A percentile compares a stretch with the other conserved stretches of the same genome.
Evolutionary conservation across 805 yeast species (phyloP).

Genomic region (Torulaspora franciscae): DNA sequence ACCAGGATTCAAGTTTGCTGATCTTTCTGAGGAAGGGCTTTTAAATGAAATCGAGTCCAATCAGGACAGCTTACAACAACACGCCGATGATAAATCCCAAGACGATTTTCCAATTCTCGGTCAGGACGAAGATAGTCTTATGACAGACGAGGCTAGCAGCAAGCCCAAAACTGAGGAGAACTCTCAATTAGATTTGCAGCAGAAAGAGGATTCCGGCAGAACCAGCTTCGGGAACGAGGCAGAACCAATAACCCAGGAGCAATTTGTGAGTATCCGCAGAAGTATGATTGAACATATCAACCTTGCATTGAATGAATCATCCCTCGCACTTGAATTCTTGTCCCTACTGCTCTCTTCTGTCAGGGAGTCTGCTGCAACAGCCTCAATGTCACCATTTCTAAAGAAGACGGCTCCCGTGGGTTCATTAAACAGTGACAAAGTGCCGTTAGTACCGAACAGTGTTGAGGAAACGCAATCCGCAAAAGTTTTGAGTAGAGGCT

Average conservation of each 20-base stretch:
- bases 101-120: slow-evolving; percentile 1
- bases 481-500: slow-evolving; percentile 47
- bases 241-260: slow-evolving; percentile 28
- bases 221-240: slow-evolving; percentile 17
- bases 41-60: slow-evolving; percentile 39
- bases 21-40: slow-evolving; percentile 51
- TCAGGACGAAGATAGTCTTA: slow-evolving; percentile 3
- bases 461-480: slow-evolving; percentile 26
- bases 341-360: slow-evolving; percentile 74
- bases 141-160: slow-evolving; percentile 12
- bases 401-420: slow-evolving; percentile 71
- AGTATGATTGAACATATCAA: slow-evolving; percentile 51
- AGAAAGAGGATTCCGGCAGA: slow-evolving; percentile 11
- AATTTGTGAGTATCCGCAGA: slow-evolving; percentile 47
- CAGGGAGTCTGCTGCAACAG: slow-evolving; percentile 78
- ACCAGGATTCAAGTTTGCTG: slow-evolving; percentile 42
- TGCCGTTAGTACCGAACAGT: slow-evolving; percentile 22
- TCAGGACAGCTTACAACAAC: slow-evolving; percentile 1
- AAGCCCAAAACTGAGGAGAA: slow-evolving; percentile 12
- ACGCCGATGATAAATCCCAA: slow-evolving; percentile 2
- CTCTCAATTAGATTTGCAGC: slow-evolving; percentile 1
- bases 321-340: slow-evolving; percentile 80
- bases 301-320: slow-evolving; percentile 80
- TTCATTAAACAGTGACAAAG: slow-evolving; percentile 51
- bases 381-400: slow-evolving; percentile 83